Evolutionary conservation across 2,329 filamentous ascomycete species (phyloP).

Genomic region (Aspergillus terreus): DNA sequence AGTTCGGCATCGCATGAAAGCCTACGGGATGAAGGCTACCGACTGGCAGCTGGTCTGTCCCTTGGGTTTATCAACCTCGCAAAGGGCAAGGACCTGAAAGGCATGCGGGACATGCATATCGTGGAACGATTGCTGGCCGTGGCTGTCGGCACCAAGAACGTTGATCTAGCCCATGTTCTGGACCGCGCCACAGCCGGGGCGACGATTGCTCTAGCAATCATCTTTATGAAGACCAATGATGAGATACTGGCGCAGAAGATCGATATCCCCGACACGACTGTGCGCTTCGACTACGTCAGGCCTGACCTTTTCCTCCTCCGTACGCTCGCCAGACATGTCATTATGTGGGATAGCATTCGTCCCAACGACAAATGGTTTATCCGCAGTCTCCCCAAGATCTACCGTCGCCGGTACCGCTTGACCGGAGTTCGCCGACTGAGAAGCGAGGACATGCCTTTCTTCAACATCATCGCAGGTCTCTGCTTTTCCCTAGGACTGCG

Average conservation of each 20-base stretch:
- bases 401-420: constrained; percentile 61
- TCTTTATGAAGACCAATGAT: constrained; percentile 97
- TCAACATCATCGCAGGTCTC: constrained; percentile 84
- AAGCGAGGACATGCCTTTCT: constrained; percentile 85
- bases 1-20: constrained; percentile 64
- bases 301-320: constrained; percentile 89
- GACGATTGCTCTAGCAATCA: constrained; percentile 81
- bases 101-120: constrained; percentile 88
- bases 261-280: constrained; percentile 81
- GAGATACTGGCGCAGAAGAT: constrained; percentile 82
- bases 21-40: constrained; percentile 90
- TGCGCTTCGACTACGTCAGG: constrained; percentile 93
- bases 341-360: constrained; percentile 84
- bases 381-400: constrained; percentile 66
- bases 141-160: constrained; percentile 83
- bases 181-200: constrained; percentile 93
- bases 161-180: constrained; percentile 86
- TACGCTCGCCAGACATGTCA: constrained; percentile 83
- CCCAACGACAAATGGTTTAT: constrained; percentile 72
- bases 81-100: constrained; percentile 81
- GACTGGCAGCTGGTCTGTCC: constrained; percentile 87
- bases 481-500: constrained; percentile 74
- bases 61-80: constrained; percentile 92
- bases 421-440: constrained; percentile 59
- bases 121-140: constrained; percentile 82